These are phyloP conservation scores for Starmerella sirachaensis DNA, from an alignment of 805 yeast genomes.

Conservation along the genomic window DNA sequence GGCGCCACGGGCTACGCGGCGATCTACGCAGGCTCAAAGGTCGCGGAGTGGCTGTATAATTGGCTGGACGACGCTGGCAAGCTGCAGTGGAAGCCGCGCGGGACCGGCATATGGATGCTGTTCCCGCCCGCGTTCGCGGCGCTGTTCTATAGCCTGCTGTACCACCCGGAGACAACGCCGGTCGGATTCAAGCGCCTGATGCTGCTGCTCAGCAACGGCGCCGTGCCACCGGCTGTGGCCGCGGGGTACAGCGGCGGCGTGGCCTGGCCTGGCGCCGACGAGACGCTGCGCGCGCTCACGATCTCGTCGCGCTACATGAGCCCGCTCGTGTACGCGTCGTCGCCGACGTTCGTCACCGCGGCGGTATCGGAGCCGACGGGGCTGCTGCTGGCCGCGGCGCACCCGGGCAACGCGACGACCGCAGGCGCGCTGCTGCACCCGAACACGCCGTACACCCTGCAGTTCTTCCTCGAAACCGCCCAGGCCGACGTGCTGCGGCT, in stretches of 20 bases:
- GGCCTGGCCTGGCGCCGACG: conserved; percentile 23
- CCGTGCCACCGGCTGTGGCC: conserved; percentile 27
- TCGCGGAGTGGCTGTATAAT: conserved; percentile 29
- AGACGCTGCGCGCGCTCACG: conserved; percentile 26
- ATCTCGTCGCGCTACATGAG: conserved; percentile 26
- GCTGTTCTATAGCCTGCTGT: conserved; percentile 29
- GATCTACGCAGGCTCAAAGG: conserved; percentile 27
- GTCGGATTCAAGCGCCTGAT: conserved; percentile 25
- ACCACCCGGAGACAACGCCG: conserved; percentile 30
- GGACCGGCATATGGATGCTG: conserved; percentile 31
- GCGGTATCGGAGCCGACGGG: conserved; percentile 21
- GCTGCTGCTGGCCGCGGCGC: conserved; percentile 26
- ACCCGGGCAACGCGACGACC: conserved; percentile 26
- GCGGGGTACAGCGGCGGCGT: conserved; percentile 23
- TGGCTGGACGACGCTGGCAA: conserved; percentile 28
- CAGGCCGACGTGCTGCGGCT: conserved; percentile 21
- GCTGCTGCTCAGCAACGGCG: conserved; percentile 24
- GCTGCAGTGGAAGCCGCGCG: conserved; percentile 27
- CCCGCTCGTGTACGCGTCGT: conserved; percentile 23
- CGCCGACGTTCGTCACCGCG: conserved; percentile 15
- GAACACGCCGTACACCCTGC: conserved; percentile 20
- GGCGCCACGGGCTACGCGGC: conserved; percentile 23
- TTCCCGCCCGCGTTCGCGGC: conserved; percentile 33
- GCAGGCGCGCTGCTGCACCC: conserved; percentile 30
- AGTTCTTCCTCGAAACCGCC: conserved; percentile 22